These are phyloP conservation scores for Fusarium sp. DNA, from an alignment of 2,329 filamentous ascomycete genomes.

Conservation along the genomic window DNA sequence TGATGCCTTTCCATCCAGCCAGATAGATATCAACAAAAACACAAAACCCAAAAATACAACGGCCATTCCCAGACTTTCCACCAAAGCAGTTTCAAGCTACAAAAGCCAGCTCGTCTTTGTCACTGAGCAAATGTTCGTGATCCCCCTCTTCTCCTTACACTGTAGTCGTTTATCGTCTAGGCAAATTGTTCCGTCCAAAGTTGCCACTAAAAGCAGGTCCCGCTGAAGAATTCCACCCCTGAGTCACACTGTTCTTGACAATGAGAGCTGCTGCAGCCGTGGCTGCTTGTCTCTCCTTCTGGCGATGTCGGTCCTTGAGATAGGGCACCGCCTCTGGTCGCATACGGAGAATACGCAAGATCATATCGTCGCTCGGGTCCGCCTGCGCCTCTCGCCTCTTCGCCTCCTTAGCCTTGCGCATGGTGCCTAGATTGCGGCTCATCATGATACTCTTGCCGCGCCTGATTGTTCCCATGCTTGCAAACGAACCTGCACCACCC, in stretches of 20 bases:
- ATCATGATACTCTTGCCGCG: constrained; percentile 90
- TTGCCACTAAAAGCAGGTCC: constrained; percentile 53
- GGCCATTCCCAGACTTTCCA: constrained; percentile 1
- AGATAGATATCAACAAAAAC: constrained; percentile 44
- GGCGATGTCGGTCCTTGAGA: constrained; percentile 89
- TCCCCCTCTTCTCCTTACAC: constrained; percentile 21
- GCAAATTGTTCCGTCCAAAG: constrained; percentile 63
- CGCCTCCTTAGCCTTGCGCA: constrained; percentile 96
- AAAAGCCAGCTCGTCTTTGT: not conserved
- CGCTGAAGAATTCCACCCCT: constrained; percentile 66
- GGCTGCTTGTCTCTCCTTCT: constrained; percentile 93
- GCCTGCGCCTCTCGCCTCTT: constrained; percentile 96
- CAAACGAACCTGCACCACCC: constrained; percentile 61
- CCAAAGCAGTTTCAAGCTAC: not conserved
- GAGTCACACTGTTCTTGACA: constrained; percentile 87
- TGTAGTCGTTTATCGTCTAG: constrained; percentile 61
- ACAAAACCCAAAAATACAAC: constrained; percentile 25
- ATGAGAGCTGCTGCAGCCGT: constrained; percentile 94
- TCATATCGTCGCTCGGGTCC: constrained; percentile 98
- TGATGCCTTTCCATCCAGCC: constrained; percentile 48
- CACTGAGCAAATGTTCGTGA: constrained; percentile 3
- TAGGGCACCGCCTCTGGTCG: constrained; percentile 90
- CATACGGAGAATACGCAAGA: constrained; percentile 94
- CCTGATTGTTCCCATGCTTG: constrained; percentile 78
- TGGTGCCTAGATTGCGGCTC: constrained; percentile 93